Evolutionary conservation across 75 land plant species (phyloP).

Genomic region (Pinus albicaulis): DNA sequence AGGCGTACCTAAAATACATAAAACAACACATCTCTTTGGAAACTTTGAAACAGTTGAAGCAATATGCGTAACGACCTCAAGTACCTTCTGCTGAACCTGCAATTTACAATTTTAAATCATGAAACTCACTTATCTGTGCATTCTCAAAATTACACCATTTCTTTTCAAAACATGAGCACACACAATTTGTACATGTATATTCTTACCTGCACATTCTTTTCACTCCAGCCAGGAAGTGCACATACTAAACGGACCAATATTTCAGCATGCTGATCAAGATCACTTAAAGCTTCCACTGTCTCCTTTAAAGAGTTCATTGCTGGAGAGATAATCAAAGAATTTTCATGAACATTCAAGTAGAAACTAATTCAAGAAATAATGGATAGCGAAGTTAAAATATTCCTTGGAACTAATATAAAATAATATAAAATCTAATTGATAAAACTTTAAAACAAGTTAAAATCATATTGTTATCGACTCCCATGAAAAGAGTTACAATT

Average conservation of each 20-base stretch:
- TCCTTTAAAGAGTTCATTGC: slow-evolving; percentile 42
- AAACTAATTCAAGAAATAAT: neutral
- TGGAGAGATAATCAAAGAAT: slow-evolving; percentile 10
- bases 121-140: neutral
- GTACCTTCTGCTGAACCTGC: slow-evolving; percentile 51
- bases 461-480: too few relatives aligned
- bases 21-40: slow-evolving; percentile 42
- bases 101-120: slow-evolving; percentile 2
- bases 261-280: slow-evolving; percentile 34
- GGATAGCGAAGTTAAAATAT: neutral
- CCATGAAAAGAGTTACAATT: neutral
- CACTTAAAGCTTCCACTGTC: slow-evolving; percentile 24
- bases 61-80: slow-evolving; percentile 34
- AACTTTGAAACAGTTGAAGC: slow-evolving; percentile 31
- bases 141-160: neutral
- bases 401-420: neutral
- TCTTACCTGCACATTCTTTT: slow-evolving; percentile 47
- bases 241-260: slow-evolving; percentile 40
- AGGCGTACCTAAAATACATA: slow-evolving; percentile 38
- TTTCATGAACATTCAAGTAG: neutral
- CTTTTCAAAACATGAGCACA: neutral
- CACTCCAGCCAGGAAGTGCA: slow-evolving; percentile 45
- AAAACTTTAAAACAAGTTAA: too few relatives aligned
- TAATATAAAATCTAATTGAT: too few relatives aligned
- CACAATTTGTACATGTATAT: neutral